Percentiles rank a stretch among this genome's conserved stretches.
Conservation (phyloP, 2,329 filamentous ascomycete genomes). For the Thyridium curvatum region DNA sequence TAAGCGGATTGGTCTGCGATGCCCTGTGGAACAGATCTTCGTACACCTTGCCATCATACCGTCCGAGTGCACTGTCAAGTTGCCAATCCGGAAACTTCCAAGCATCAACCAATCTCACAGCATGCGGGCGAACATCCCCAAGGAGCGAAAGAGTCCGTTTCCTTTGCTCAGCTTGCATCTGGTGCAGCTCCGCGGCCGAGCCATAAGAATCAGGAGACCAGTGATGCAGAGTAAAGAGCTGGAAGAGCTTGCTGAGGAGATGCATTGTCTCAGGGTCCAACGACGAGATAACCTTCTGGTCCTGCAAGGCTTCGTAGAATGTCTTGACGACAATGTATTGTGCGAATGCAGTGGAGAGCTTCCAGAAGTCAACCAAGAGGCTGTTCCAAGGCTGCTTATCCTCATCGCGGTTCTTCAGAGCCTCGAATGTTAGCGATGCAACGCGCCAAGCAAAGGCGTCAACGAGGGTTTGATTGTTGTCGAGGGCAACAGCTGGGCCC, state of each 20-base stretch:
- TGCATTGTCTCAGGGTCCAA: conserved; percentile 51
- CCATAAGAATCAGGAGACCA: conserved; percentile 40
- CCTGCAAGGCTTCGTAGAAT: conserved; percentile 44
- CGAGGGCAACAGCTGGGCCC: conserved; percentile 68
- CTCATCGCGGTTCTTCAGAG: conserved; percentile 65
- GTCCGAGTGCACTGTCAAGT: conserved; percentile 63
- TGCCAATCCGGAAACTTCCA: conserved; percentile 79
- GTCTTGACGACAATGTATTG: conserved; percentile 76
- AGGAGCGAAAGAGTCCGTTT: conserved; percentile 64
- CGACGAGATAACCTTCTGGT: conserved; percentile 40
- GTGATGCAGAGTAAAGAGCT: conserved; percentile 65
- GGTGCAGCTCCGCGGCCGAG: conserved; percentile 63
- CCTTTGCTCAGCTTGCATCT: conserved; percentile 63
- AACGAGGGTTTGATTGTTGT: conserved; percentile 63
- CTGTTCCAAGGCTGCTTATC: conserved; percentile 75
- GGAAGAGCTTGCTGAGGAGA: conserved; percentile 67
- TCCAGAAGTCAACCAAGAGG: conserved; percentile 72
- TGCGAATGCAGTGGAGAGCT: conserved; percentile 66
- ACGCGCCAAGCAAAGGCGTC: conserved; percentile 71
- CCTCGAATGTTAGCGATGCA: conserved; percentile 69
- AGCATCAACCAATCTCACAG: conserved; percentile 62
- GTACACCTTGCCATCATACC: conserved; percentile 69
- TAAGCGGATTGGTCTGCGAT: conserved; percentile 66
- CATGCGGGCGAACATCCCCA: conserved; percentile 67
- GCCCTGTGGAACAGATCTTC: conserved; percentile 71